Base-by-base conservation (phyloP, 352 stramenopile genomes). In the Pythium brassicae region DNA sequence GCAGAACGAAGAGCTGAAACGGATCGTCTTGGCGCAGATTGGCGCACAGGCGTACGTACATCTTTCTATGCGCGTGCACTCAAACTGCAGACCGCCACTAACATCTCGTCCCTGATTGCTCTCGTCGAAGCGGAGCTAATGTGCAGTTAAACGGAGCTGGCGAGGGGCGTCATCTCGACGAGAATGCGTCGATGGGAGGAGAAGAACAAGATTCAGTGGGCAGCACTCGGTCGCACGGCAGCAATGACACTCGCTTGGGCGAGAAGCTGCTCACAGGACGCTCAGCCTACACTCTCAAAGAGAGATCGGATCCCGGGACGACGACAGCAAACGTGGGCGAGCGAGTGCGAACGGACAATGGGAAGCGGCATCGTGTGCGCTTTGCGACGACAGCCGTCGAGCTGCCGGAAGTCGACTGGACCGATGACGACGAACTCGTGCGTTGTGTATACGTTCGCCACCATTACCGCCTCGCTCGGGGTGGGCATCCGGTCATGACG, bases 391-490 rank as follows among this genome's bases (percentile, higher is more conserved):
- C 37, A 44, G 4, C 5, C 1, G 7, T 22, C 7, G 37, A 20
- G 5, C 40, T 84, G 10, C 78, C 73, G 11, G 65, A 81, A 39
- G 49, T 88, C 48, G 59, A 72, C 26, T 87, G 77, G 77, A 87
- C 71, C 4, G 71, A 82, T 23, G 63, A 81, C 51, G 72, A 83
- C 49, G 77, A 87, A 65, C 32, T 73, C 52, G 76, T 85, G 48
- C 20, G n/a, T n/a, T n/a, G n/a, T n/a, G 48, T 53, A 2, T 25
- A 23, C 22, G 52, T 19, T 10, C 7, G 2, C 39, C 15, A 20
- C 37, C 22, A 6, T 19, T 20, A 9, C 20, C 37, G 4, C 20
- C 37, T 12, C 15, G 17, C 15, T 37, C 17, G 2, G 17, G 27
- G 20, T 2, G 20, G 4, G 20, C 8, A 26, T 17, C 8, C 22